phyloP scores from a whole-genome alignment of 1,284 basidiomycete species.

The Pholiota adiposa region DNA sequence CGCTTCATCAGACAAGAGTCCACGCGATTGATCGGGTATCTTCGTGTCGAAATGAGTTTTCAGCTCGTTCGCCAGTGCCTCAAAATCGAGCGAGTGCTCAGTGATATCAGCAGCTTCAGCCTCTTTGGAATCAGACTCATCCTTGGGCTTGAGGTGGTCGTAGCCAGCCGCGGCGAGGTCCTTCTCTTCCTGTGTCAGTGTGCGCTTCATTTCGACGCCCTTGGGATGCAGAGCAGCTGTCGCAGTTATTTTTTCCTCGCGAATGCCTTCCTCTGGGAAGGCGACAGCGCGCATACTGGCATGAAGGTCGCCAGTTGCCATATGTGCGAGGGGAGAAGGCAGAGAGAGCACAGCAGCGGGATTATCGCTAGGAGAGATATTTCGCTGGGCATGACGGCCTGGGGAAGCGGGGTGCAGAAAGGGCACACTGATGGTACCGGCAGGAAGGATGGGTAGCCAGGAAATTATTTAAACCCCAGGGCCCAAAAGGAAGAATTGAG shows the following conservation, averaged over 20 bases:
- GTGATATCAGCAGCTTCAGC: conserved; percentile 51
- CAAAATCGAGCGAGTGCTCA: conserved; percentile 56
- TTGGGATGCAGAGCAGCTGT: conserved; percentile 40
- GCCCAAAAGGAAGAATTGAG: neutral
- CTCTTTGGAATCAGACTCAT: conserved; percentile 34
- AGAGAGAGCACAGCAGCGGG: conserved; percentile 17
- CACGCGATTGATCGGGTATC: conserved; percentile 52
- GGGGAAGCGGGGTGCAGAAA: neutral
- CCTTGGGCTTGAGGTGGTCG: conserved; percentile 56
- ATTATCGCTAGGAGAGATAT: conserved; percentile 12
- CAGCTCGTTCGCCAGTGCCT: conserved; percentile 44
- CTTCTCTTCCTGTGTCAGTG: conserved; percentile 68
- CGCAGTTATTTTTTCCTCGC: conserved; percentile 43
- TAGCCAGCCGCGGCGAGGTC: conserved; percentile 72
- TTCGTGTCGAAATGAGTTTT: conserved; percentile 56
- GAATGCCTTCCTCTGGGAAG: conserved; percentile 48
- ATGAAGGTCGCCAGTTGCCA: conserved; percentile 29
- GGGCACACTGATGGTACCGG: neutral
- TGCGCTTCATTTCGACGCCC: conserved; percentile 60
- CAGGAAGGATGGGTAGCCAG: conserved; percentile 4
- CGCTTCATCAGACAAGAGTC: conserved; percentile 60
- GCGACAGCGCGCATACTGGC: conserved; percentile 42
- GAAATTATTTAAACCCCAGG: neutral
- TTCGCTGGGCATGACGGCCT: conserved; percentile 17
- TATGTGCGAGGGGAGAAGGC: neutral